Percentiles rank a stretch among this genome's conserved stretches.
Evolutionary conservation across 306 rosid species (phyloP).

Genomic region (Quercus cerris): DNA sequence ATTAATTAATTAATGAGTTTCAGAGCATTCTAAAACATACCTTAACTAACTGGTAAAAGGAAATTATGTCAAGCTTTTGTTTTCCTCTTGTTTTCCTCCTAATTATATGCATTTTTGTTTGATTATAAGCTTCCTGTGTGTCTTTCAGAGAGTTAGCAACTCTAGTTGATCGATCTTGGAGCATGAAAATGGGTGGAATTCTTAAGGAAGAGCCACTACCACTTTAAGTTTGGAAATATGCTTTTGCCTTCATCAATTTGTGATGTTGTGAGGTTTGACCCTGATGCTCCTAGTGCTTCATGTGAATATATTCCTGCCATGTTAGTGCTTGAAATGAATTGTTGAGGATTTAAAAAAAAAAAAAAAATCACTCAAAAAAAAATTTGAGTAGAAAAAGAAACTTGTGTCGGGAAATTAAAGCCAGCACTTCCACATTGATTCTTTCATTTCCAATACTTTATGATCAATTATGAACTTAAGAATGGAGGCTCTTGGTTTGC

Average conservation of each 20-base stretch:
- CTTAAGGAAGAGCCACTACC: constrained; percentile 68
- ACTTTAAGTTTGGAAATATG: constrained; percentile 17
- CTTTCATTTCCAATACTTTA: neutral
- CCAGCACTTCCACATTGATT: neutral
- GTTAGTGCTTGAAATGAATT: constrained; percentile 9
- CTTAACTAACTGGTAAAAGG: neutral
- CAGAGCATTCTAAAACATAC: neutral
- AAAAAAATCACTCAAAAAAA: neutral
- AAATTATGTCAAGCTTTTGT: neutral
- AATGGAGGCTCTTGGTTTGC: neutral
- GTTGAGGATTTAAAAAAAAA: neutral
- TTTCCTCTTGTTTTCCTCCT: constrained; percentile 11
- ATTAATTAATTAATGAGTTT: neutral
- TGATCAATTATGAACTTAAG: neutral
- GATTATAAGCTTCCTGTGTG: constrained; percentile 26
- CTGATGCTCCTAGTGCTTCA: constrained; percentile 24
- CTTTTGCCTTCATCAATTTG: constrained; percentile 31
- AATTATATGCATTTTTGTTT: constrained; percentile 3
- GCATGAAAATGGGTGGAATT: constrained; percentile 89
- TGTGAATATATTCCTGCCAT: constrained; percentile 17
- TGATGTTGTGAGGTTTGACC: constrained; percentile 41
- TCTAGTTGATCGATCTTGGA: constrained; percentile 82
- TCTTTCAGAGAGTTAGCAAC: constrained; percentile 73
- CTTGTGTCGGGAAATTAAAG: neutral
- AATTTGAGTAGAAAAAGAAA: neutral